Percentiles rank a stretch among this genome's conserved stretches.
Evolutionary conservation across 768 basidiomycete genomes (phyloP).

Genomic region (Rhizopogon vesiculosus): DNA sequence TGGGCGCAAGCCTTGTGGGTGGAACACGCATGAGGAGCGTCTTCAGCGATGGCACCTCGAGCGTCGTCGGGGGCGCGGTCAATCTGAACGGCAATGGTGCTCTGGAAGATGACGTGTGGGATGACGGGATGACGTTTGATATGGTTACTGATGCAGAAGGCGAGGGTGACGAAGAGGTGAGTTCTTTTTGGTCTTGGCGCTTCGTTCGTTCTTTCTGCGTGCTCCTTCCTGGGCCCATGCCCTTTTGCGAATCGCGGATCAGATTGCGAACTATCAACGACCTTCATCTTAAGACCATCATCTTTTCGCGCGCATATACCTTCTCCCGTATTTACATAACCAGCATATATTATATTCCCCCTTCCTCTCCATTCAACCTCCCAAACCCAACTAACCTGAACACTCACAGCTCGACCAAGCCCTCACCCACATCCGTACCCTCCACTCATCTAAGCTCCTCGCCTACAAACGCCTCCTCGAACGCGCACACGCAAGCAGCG

Average conservation of each 20-base stretch:
- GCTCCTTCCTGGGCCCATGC: background rate
- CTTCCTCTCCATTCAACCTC: background rate
- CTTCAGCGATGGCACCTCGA: background rate
- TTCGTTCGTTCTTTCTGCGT: background rate
- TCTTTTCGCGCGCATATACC: background rate
- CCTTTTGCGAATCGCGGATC: background rate
- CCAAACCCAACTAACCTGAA: background rate
- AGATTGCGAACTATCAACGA: no score
- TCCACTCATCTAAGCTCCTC: constrained; percentile 54
- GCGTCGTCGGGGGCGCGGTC: background rate
- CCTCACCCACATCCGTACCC: constrained; percentile 33
- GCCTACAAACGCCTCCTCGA: constrained; percentile 79
- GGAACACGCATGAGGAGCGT: background rate
- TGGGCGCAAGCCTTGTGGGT: background rate
- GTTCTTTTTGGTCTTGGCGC: constrained; percentile 8
- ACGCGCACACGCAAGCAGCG: constrained; percentile 71
- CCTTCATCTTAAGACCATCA: background rate
- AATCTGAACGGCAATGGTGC: constrained; percentile 15
- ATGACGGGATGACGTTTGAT: constrained; percentile 62
- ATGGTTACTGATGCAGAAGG: constrained; percentile 63
- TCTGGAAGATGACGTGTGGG: constrained; percentile 31
- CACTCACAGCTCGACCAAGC: constrained; percentile 38
- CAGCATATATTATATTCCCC: background rate
- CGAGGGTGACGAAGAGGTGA: constrained; percentile 69
- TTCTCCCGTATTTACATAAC: background rate